These are phyloP conservation scores for Aulographum hederae DNA, from an alignment of 2,329 filamentous ascomycete species.

Conservation along the genomic window DNA sequence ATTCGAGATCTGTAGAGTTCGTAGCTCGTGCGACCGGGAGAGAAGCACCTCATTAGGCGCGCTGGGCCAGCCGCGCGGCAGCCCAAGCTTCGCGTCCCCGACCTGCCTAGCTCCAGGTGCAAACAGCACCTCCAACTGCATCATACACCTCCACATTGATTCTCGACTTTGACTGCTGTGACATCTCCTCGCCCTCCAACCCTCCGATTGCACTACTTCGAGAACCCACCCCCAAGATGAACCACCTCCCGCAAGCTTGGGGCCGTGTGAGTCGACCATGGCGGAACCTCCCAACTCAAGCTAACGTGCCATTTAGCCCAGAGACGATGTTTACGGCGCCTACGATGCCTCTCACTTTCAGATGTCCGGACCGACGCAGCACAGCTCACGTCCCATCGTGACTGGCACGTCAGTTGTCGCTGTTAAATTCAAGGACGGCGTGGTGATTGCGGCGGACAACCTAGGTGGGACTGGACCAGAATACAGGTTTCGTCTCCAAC, in stretches of 20 bases:
- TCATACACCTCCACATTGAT: too few species aligned
- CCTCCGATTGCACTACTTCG: too few species aligned
- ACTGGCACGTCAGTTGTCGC: conserved; percentile 92
- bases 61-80: too few species aligned
- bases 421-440: conserved; percentile 89
- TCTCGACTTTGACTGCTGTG: too few species aligned
- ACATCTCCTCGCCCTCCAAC: too few species aligned
- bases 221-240: conserved; percentile 38
- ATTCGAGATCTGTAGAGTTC: too few species aligned
- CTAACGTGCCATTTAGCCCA: conserved; percentile 42
- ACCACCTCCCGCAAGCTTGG: conserved; percentile 48
- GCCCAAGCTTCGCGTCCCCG: too few species aligned
- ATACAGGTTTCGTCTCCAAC: background rate
- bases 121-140: too few species aligned
- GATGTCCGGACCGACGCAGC: conserved; percentile 51
- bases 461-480: conserved; percentile 41
- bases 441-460: conserved; percentile 95
- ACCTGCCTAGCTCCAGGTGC: too few species aligned
- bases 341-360: conserved; percentile 82
- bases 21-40: too few species aligned
- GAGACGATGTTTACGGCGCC: conserved; percentile 89
- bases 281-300: conserved; percentile 9
- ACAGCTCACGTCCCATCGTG: conserved; percentile 84
- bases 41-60: too few species aligned
- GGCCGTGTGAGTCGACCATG: conserved; percentile 34